Evolutionary conservation across 2,329 filamentous ascomycete species (phyloP).

Genomic region (Coniella vitis): DNA sequence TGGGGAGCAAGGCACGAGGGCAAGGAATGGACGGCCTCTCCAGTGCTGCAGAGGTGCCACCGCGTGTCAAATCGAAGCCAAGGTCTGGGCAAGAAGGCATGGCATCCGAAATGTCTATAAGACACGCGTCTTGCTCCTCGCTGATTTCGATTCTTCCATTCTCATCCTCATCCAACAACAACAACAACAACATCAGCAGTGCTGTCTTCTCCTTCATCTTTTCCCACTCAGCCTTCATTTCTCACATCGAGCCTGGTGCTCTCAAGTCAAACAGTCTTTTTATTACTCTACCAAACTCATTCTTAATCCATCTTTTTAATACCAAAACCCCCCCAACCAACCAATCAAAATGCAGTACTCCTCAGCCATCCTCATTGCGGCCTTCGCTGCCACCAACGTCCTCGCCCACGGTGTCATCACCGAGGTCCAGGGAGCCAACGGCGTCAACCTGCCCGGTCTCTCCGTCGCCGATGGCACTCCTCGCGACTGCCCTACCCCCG

Average conservation of each 20-base stretch:
- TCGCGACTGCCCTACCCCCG: constrained; percentile 55
- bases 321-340: neutral
- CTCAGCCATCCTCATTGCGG: constrained; percentile 37
- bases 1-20: constrained; percentile 4
- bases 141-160: constrained; percentile 10
- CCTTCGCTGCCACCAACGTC: constrained; percentile 41
- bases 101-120: constrained; percentile 16
- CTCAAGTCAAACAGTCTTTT: neutral
- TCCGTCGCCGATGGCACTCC: constrained; percentile 59
- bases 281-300: neutral
- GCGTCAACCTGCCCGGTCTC: constrained; percentile 56
- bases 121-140: constrained; percentile 3
- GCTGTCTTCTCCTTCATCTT: neutral
- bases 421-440: constrained; percentile 51
- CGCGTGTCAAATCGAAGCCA: constrained; percentile 9
- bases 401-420: constrained; percentile 54
- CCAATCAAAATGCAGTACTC: constrained; percentile 22
- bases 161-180: constrained; percentile 13
- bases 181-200: constrained; percentile 10
- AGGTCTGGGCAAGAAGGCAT: constrained; percentile 6
- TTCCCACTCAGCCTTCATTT: neutral
- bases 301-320: neutral
- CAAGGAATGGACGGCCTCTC: too few species aligned
- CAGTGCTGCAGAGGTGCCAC: neutral
- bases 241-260: constrained; percentile 12